These are phyloP conservation scores for Leccinum barrowsii DNA, from an alignment of 768 basidiomycete species.

Conservation along the genomic window DNA sequence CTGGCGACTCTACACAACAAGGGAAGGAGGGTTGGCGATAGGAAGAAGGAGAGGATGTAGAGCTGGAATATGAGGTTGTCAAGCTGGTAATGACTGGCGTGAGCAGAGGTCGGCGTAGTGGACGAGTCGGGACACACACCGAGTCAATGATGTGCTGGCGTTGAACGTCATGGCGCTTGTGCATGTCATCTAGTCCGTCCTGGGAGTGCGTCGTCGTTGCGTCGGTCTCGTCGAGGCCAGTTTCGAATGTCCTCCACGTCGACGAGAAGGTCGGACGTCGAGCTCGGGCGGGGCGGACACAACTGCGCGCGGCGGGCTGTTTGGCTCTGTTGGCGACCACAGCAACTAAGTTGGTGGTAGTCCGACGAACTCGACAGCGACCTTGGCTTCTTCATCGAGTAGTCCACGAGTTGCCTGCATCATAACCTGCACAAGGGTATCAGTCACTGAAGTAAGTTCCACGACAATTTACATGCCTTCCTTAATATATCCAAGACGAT, in stretches of 20 bases:
- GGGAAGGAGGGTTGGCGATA: slow-evolving; percentile 57
- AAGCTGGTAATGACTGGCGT: slow-evolving; percentile 42
- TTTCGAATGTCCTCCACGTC: background rate
- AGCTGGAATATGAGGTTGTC: slow-evolving; percentile 70
- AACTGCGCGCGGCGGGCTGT: slow-evolving; percentile 11
- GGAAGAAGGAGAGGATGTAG: slow-evolving; percentile 72
- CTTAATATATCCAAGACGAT: too few relatives aligned
- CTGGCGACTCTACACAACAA: slow-evolving; percentile 44
- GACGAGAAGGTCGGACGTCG: slow-evolving; percentile 2
- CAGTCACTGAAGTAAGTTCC: too few relatives aligned
- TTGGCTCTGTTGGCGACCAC: slow-evolving; percentile 27
- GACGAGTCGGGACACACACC: slow-evolving; percentile 36
- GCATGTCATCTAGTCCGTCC: slow-evolving; percentile 45
- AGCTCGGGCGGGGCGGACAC: background rate
- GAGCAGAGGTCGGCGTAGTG: slow-evolving; percentile 7
- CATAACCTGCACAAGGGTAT: too few relatives aligned
- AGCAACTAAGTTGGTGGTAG: background rate
- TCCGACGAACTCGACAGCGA: too few relatives aligned
- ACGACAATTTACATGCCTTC: too few relatives aligned
- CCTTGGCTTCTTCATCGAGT: too few relatives aligned
- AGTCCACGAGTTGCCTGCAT: too few relatives aligned
- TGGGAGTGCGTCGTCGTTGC: slow-evolving; percentile 14
- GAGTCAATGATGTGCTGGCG: slow-evolving; percentile 69
- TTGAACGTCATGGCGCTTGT: slow-evolving; percentile 60
- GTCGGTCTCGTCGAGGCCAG: slow-evolving; percentile 4